These are phyloP conservation scores for Rhodosporidiobolus sp. DNA, from an alignment of 768 basidiomycete species.

Conservation along the genomic window DNA sequence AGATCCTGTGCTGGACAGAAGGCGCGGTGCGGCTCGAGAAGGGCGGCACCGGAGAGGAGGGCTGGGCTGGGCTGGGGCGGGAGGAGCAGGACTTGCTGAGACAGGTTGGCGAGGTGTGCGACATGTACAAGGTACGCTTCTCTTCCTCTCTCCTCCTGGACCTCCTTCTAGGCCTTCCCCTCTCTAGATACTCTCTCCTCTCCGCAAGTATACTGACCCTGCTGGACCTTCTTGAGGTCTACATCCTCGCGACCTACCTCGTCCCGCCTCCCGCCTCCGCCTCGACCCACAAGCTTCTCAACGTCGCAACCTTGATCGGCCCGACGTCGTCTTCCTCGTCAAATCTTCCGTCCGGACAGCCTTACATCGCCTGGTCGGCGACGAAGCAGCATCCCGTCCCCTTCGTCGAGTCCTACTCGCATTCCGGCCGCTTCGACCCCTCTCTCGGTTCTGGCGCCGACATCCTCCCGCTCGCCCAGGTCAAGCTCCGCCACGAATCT, in stretches of 20 bases:
- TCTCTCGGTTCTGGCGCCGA: background rate
- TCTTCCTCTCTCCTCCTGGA: background rate
- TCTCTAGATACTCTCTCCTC: no score
- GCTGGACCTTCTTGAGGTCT: background rate
- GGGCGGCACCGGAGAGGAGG: background rate
- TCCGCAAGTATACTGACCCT: background rate
- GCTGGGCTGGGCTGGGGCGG: conserved; percentile 20
- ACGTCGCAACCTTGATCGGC: conserved; percentile 33
- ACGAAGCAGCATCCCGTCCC: conserved; percentile 33
- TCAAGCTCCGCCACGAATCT: background rate
- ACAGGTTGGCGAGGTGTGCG: conserved; percentile 50
- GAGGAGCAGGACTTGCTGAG: conserved; percentile 45
- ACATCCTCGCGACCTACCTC: conserved; percentile 24
- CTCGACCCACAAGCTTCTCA: background rate
- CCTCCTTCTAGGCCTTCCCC: no score
- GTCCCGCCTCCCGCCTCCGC: background rate
- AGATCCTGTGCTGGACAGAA: conserved; percentile 27
- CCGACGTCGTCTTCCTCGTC: background rate
- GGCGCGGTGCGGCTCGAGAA: conserved; percentile 7
- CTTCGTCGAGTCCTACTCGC: conserved; percentile 34
- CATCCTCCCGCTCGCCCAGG: conserved; percentile 7
- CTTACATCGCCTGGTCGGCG: conserved; percentile 20
- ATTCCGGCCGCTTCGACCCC: background rate
- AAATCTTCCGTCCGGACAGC: background rate
- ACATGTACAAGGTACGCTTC: conserved; percentile 47